A percentile compares a stretch with the other conserved stretches of the same genome.
phyloP scores from a whole-genome alignment of 2,329 filamentous ascomycete genomes.

The Apiospora koreana region DNA sequence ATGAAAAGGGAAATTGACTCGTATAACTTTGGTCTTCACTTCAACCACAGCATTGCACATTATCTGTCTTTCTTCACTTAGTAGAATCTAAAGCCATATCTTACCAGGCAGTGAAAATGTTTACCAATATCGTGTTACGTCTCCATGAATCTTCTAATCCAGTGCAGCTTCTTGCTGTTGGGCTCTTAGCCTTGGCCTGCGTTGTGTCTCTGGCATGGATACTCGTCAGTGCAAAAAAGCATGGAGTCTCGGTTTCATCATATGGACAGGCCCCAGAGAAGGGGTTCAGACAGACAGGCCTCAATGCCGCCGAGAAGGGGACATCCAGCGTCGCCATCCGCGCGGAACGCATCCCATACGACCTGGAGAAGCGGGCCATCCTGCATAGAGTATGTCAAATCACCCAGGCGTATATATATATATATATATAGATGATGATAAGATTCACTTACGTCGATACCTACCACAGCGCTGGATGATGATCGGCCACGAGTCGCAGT shows the following conservation, averaged over 20 bases:
- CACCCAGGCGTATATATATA: fast-evolving
- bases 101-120: not conserved
- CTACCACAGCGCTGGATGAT: slow-evolving; percentile 12
- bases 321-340: not conserved
- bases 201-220: not conserved
- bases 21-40: not conserved
- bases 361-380: slow-evolving; percentile 13
- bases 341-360: slow-evolving; percentile 1
- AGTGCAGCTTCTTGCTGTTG: not conserved
- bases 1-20: too few species aligned
- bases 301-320: slow-evolving; percentile 12
- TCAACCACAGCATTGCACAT: not conserved
- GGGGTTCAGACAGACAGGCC: not conserved
- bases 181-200: not conserved
- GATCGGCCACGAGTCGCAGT: slow-evolving; percentile 35
- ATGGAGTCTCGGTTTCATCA: not conserved
- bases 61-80: not conserved
- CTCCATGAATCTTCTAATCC: not conserved
- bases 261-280: not conserved
- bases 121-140: not conserved
- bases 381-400: not conserved
- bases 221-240: not conserved
- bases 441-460: too few species aligned
- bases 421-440: fast-evolving
- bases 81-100: too few species aligned